Conservation (phyloP, 495 filamentous ascomycete genomes). For the Xylaria intraflava region DNA sequence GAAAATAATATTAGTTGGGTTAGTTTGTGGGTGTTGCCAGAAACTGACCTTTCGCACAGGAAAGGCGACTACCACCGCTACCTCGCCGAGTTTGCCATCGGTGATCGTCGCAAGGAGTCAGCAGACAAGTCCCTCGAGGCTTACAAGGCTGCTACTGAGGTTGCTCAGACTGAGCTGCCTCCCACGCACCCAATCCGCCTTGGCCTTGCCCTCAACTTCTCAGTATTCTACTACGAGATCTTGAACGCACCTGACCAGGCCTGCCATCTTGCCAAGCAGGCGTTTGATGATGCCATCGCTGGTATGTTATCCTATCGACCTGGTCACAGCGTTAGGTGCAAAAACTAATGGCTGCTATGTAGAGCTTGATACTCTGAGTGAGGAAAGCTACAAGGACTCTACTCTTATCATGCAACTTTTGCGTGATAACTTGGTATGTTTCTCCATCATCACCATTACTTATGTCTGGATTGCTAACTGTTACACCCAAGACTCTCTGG, state of each 20-base stretch:
- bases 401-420: slow-evolving; percentile 99
- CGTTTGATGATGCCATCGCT: slow-evolving; percentile 98
- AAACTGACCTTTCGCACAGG: slow-evolving; percentile 49
- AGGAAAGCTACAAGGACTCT: slow-evolving; percentile 99
- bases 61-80: slow-evolving; percentile 99
- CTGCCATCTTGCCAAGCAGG: slow-evolving; percentile 98
- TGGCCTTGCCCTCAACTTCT: slow-evolving; percentile 98
- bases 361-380: slow-evolving; percentile 97
- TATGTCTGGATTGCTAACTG: slow-evolving; percentile 10
- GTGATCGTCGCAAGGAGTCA: slow-evolving; percentile 95
- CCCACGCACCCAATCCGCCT: slow-evolving; percentile 99
- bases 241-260: slow-evolving; percentile 97
- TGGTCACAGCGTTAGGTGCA: no score
- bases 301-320: slow-evolving; percentile 48
- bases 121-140: slow-evolving; percentile 96
- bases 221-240: slow-evolving; percentile 99
- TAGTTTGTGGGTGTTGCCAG: neutral
- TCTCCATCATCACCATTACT: neutral
- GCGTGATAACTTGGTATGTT: slow-evolving; percentile 91
- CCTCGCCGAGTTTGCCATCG: slow-evolving; percentile 95
- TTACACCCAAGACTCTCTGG: slow-evolving; percentile 80
- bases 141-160: slow-evolving; percentile 97
- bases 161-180: slow-evolving; percentile 94
- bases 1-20: neutral
- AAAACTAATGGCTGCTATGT: slow-evolving; percentile 23